Evolutionary conservation across 768 basidiomycete species (phyloP).

Genomic region (Kwoniella newhampshirensis): DNA sequence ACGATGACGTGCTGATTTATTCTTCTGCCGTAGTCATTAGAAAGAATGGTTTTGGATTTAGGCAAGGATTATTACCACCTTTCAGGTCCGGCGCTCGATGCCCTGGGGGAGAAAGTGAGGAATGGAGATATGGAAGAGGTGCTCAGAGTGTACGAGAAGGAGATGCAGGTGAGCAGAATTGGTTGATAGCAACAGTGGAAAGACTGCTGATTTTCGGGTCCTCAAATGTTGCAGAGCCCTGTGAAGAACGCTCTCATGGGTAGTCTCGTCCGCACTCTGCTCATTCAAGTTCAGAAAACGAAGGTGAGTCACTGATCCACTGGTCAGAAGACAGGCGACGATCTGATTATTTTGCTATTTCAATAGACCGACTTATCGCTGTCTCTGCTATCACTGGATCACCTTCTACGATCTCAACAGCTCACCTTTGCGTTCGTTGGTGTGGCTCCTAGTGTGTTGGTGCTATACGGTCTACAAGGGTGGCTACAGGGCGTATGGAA

Average conservation of each 20-base stretch:
- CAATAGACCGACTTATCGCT: constrained; percentile 84
- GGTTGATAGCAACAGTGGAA: background rate
- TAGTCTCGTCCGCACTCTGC: constrained; percentile 74
- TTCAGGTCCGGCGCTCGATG: constrained; percentile 63
- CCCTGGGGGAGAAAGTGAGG: constrained; percentile 66
- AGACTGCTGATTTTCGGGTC: constrained; percentile 2
- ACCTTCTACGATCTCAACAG: constrained; percentile 87
- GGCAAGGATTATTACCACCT: constrained; percentile 77
- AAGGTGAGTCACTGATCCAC: constrained; percentile 61
- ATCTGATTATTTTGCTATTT: constrained; percentile 2
- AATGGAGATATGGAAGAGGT: constrained; percentile 84
- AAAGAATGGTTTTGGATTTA: constrained; percentile 85
- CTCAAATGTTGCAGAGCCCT: constrained; percentile 62
- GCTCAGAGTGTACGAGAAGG: constrained; percentile 82
- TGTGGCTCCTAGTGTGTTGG: constrained; percentile 79
- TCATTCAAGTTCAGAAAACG: constrained; percentile 93
- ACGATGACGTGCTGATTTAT: background rate
- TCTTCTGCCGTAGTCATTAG: constrained; percentile 65
- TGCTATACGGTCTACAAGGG: constrained; percentile 69
- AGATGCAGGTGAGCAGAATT: constrained; percentile 64
- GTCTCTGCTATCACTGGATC: constrained; percentile 86
- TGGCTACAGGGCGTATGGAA: constrained; percentile 60
- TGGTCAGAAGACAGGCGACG: background rate
- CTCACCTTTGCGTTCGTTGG: constrained; percentile 96
- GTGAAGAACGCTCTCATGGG: constrained; percentile 76